Evolutionary conservation across 2,329 filamentous ascomycete species (phyloP).

Genomic region (Calonectria pseudoreteaudii): DNA sequence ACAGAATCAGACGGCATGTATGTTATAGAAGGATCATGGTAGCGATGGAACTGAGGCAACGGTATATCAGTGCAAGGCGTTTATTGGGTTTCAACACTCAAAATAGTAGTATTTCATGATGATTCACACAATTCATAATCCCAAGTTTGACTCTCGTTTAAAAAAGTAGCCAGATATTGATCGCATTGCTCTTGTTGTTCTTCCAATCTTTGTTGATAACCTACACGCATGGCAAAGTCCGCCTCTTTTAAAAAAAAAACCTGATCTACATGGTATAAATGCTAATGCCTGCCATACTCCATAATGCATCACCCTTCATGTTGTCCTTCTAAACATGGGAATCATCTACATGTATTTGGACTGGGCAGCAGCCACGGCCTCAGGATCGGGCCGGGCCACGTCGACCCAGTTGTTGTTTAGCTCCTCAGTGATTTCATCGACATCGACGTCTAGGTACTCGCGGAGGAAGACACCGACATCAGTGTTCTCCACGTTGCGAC

Average conservation of each 20-base stretch:
- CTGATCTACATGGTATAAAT: neutral
- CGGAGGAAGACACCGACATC: slow-evolving; percentile 87
- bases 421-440: slow-evolving; percentile 81
- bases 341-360: slow-evolving; percentile 27
- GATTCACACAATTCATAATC: slow-evolving; percentile 12
- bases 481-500: slow-evolving; percentile 94
- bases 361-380: slow-evolving; percentile 31
- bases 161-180: neutral
- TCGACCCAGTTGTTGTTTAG: slow-evolving; percentile 71
- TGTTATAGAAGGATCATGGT: slow-evolving; percentile 20
- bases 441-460: slow-evolving; percentile 82
- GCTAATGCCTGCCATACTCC: neutral
- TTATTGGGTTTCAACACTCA: slow-evolving; percentile 14
- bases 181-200: neutral
- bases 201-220: neutral
- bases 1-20: slow-evolving; percentile 3
- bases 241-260: neutral
- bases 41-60: slow-evolving; percentile 17
- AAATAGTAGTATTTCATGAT: slow-evolving; percentile 10
- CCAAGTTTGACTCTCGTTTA: neutral
- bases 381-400: slow-evolving; percentile 38
- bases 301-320: neutral
- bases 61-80: slow-evolving; percentile 17
- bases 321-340: neutral
- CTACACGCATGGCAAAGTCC: neutral